These are phyloP conservation scores for Novymonas esmeraldas DNA, from an alignment of 208 protist species.

Conservation along the genomic window DNA sequence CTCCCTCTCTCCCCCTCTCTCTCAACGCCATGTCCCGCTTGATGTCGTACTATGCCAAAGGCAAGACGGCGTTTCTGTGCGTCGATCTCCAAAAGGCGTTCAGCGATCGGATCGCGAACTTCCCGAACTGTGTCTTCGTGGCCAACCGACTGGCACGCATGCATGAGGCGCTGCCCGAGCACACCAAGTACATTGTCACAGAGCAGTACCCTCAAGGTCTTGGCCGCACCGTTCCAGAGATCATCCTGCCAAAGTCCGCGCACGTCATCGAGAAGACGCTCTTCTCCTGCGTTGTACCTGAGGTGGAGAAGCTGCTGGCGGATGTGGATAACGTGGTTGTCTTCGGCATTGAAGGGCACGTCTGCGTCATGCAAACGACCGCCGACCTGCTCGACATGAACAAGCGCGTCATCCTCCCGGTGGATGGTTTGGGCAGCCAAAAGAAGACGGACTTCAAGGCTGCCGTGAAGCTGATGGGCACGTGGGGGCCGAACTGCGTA, in stretches of 20 bases:
- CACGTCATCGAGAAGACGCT: conserved; percentile 52
- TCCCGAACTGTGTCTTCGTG: conserved; percentile 75
- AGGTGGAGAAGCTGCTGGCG: conserved; percentile 49
- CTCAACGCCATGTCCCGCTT: conserved; percentile 58
- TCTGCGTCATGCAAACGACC: conserved; percentile 80
- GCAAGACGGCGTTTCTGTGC: conserved; percentile 74
- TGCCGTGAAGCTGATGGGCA: conserved; percentile 63
- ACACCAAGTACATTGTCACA: conserved; percentile 79
- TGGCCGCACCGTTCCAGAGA: conserved; percentile 57
- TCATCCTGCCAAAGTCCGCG: conserved; percentile 53
- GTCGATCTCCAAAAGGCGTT: conserved; percentile 80
- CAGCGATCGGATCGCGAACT: conserved; percentile 56
- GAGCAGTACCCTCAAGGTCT: conserved; percentile 88
- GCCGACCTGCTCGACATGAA: conserved; percentile 73
- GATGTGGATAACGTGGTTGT: conserved; percentile 71
- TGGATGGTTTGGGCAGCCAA: conserved; percentile 81
- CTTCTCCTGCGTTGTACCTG: conserved; percentile 60
- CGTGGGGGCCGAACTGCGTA: conserved; percentile 59
- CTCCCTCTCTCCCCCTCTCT: not conserved
- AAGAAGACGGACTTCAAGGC: conserved; percentile 57
- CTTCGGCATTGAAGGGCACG: conserved; percentile 85
- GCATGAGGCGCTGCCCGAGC: conserved; percentile 50
- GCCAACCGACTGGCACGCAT: conserved; percentile 69
- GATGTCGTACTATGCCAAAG: conserved; percentile 60
- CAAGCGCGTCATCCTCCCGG: conserved; percentile 64